A percentile compares a stretch with the other conserved stretches of the same genome.
Conservation (phyloP, 2,329 filamentous ascomycete genomes). For the Claviceps pusilla region DNA sequence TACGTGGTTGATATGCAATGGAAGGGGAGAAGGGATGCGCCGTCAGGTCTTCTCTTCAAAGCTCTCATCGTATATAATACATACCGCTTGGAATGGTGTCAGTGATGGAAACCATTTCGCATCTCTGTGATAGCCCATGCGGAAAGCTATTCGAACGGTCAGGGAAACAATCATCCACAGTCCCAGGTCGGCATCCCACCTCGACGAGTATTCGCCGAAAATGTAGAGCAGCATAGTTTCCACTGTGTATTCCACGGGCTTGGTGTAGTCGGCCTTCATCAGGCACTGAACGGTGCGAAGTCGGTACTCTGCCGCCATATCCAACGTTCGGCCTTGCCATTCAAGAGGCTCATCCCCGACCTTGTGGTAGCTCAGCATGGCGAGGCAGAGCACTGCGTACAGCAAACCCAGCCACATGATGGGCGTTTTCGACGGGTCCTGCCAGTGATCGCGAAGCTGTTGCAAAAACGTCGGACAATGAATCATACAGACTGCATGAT, state of each 20-base stretch:
- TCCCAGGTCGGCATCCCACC: conserved; percentile 58
- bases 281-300: conserved; percentile 65
- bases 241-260: conserved; percentile 58
- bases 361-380: conserved; percentile 65
- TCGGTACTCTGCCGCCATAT: conserved; percentile 49
- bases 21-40: no score
- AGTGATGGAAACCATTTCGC: conserved; percentile 58
- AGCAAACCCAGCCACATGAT: conserved; percentile 67
- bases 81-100: conserved; percentile 54
- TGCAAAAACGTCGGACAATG: conserved; percentile 76
- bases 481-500: conserved; percentile 56
- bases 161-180: conserved; percentile 44
- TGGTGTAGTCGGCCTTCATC: conserved; percentile 61
- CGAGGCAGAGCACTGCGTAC: conserved; percentile 61
- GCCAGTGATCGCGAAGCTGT: conserved; percentile 51
- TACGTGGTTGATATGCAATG: neutral
- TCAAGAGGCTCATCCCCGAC: conserved; percentile 68
- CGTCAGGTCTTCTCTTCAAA: no score
- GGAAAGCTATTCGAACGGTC: conserved; percentile 42
- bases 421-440: conserved; percentile 55
- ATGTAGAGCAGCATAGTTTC: conserved; percentile 65
- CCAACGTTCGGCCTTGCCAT: conserved; percentile 51
- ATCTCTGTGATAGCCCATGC: conserved; percentile 68
- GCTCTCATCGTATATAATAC: conserved; percentile 9
- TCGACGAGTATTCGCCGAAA: conserved; percentile 58